Conservation (phyloP, 768 basidiomycete species). For the Rhodotorula toruloides region DNA sequence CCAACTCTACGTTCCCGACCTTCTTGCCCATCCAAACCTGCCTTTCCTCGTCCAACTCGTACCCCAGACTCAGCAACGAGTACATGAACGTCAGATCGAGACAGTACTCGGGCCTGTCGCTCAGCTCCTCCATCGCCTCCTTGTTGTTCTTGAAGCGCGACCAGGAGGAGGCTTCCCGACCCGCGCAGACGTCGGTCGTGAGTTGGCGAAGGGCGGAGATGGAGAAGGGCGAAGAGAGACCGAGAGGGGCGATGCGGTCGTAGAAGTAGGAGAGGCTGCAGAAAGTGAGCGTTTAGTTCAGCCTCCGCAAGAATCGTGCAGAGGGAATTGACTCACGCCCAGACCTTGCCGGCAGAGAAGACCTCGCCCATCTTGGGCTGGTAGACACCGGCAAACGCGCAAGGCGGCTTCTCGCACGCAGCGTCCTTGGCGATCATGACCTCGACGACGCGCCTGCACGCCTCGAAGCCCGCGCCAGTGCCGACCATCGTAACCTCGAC, state of each 20-base stretch:
- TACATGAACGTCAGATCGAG: conserved; percentile 95
- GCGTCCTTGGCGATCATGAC: conserved; percentile 92
- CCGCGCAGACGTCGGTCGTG: conserved; percentile 68
- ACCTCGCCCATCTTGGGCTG: conserved; percentile 86
- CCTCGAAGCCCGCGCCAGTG: conserved; percentile 72
- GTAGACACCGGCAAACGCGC: conserved; percentile 95
- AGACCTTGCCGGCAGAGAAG: conserved; percentile 66
- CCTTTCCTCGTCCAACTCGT: conserved; percentile 71
- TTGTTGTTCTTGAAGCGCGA: conserved; percentile 48
- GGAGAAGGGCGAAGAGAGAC: conserved; percentile 43
- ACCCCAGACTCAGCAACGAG: conserved; percentile 74
- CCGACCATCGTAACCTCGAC: conserved; percentile 81
- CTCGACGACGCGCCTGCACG: conserved; percentile 75
- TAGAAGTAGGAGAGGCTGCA: conserved; percentile 83
- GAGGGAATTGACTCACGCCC: conserved; percentile 35
- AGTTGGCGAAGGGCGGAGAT: conserved; percentile 47
- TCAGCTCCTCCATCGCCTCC: conserved; percentile 62
- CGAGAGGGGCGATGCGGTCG: conserved; percentile 78
- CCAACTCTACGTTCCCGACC: conserved; percentile 81
- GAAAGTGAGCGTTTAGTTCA: background rate
- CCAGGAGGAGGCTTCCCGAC: conserved; percentile 61
- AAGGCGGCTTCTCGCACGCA: conserved; percentile 86
- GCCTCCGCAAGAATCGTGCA: background rate
- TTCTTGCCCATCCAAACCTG: conserved; percentile 71
- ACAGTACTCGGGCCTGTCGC: conserved; percentile 86